phyloP scores from a whole-genome alignment of 1,284 basidiomycete genomes.

The Cystobasidium slooffiae region DNA sequence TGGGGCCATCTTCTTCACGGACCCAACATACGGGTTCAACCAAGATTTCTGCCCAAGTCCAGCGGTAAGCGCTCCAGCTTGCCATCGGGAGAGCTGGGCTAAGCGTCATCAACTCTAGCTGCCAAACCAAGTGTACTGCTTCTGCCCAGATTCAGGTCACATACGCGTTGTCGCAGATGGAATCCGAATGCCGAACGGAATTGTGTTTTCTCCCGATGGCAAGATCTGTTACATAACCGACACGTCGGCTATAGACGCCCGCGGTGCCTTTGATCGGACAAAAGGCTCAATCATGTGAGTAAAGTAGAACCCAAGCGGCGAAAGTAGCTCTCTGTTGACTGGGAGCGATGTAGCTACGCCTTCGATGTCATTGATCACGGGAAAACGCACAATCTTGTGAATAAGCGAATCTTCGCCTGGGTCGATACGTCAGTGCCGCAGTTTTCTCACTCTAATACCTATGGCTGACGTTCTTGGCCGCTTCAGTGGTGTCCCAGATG shows the following conservation, averaged over 20 bases:
- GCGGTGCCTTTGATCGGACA: slow-evolving; percentile 53
- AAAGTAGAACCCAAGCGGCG: slow-evolving; percentile 47
- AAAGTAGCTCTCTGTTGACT: not conserved
- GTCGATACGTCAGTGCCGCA: slow-evolving; percentile 14
- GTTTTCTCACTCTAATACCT: not conserved
- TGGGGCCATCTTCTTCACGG: slow-evolving; percentile 58
- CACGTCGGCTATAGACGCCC: slow-evolving; percentile 47
- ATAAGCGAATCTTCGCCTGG: slow-evolving; percentile 24
- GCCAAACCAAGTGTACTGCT: slow-evolving; percentile 51
- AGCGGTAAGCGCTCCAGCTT: not conserved
- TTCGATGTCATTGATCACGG: slow-evolving; percentile 8
- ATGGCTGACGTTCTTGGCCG: not conserved
- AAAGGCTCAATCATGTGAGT: slow-evolving; percentile 47
- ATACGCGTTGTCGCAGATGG: slow-evolving; percentile 47
- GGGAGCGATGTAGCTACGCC: not conserved
- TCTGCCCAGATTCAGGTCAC: slow-evolving; percentile 47
- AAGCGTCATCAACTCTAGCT: slow-evolving; percentile 17
- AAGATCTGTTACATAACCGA: slow-evolving; percentile 49
- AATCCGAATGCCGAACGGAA: slow-evolving; percentile 46
- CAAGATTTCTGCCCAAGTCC: slow-evolving; percentile 52
- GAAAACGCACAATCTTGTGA: slow-evolving; percentile 7
- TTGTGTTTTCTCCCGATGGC: slow-evolving; percentile 44
- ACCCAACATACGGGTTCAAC: slow-evolving; percentile 53
- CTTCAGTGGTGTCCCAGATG: slow-evolving; percentile 46
- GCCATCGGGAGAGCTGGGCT: not conserved